These are phyloP conservation scores for Schrenkiella parvula DNA, from an alignment of 345 rosid species.

Conservation along the genomic window DNA sequence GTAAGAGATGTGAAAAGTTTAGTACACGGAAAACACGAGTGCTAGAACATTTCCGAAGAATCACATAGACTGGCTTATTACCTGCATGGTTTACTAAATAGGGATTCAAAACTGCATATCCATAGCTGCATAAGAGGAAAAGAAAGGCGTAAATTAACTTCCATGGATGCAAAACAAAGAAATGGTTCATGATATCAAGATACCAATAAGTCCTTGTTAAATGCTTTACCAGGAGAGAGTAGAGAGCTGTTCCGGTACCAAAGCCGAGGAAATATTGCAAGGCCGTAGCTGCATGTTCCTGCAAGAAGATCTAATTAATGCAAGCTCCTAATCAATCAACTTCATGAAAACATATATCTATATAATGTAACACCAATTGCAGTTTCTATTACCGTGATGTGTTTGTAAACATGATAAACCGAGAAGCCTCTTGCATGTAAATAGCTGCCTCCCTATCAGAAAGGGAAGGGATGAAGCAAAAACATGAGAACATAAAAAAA, in stretches of 20 bases:
- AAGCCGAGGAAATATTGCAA: constrained; percentile 72
- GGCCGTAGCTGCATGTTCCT: constrained; percentile 81
- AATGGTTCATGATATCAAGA: constrained; percentile 11
- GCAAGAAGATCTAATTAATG: constrained; percentile 17
- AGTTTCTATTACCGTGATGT: constrained; percentile 53
- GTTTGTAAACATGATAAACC: constrained; percentile 60
- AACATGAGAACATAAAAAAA: neutral
- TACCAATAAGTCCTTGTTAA: neutral
- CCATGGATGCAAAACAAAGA: constrained; percentile 5
- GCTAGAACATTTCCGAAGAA: neutral
- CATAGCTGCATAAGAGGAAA: constrained; percentile 51
- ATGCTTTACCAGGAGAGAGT: constrained; percentile 60
- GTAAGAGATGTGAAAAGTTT: constrained; percentile 7
- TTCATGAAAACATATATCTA: neutral
- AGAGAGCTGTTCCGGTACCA: constrained; percentile 53
- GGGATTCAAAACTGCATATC: constrained; percentile 76
- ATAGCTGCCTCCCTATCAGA: constrained; percentile 76
- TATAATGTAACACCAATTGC: neutral
- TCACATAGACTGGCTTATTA: constrained; percentile 20
- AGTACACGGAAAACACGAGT: neutral
- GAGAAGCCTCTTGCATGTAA: constrained; percentile 78
- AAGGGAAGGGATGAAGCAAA: constrained; percentile 14
- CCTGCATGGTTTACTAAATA: constrained; percentile 76
- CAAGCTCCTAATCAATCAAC: constrained; percentile 17
- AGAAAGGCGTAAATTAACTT: neutral